phyloP scores from a whole-genome alignment of 345 rosid genomes.

The Arabidopsis suecica region DNA sequence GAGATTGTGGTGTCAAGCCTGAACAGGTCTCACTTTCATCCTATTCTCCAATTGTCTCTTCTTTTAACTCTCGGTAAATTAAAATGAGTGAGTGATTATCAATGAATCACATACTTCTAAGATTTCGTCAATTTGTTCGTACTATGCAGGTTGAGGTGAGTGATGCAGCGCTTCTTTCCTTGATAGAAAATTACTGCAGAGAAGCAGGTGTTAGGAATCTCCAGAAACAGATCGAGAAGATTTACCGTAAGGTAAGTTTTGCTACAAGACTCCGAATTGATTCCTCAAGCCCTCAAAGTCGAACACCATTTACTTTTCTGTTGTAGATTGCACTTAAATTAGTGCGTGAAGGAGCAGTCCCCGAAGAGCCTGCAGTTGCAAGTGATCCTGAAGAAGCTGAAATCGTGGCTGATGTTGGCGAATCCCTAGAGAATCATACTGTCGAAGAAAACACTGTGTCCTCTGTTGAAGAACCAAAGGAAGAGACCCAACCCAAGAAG shows the following conservation, averaged over 20 bases:
- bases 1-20: slow-evolving; percentile 90
- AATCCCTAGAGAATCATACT: slow-evolving; percentile 42
- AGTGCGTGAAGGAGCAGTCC: slow-evolving; percentile 68
- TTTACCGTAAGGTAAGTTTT: slow-evolving; percentile 85
- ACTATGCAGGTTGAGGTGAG: slow-evolving; percentile 83
- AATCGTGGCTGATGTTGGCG: slow-evolving; percentile 40
- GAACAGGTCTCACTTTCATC: slow-evolving; percentile 67
- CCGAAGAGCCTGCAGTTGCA: slow-evolving; percentile 54
- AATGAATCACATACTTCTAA: not conserved
- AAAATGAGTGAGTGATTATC: not conserved
- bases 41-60: slow-evolving; percentile 5
- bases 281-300: not conserved
- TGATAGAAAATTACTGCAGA: slow-evolving; percentile 95
- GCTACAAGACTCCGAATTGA: slow-evolving; percentile 8
- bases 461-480: slow-evolving; percentile 50
- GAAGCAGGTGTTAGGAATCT: slow-evolving; percentile 99
- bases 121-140: slow-evolving; percentile 17
- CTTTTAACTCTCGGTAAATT: not conserved
- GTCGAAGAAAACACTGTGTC: slow-evolving; percentile 11
- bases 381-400: slow-evolving; percentile 43
- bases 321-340: slow-evolving; percentile 90
- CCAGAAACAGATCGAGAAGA: slow-evolving; percentile 98
- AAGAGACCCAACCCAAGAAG: slow-evolving; percentile 52
- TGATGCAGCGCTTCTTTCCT: slow-evolving; percentile 82
- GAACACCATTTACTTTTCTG: slow-evolving; percentile 3